Base-by-base conservation (phyloP, 441 rosid genomes). In the Gossypium gossypioides region DNA sequence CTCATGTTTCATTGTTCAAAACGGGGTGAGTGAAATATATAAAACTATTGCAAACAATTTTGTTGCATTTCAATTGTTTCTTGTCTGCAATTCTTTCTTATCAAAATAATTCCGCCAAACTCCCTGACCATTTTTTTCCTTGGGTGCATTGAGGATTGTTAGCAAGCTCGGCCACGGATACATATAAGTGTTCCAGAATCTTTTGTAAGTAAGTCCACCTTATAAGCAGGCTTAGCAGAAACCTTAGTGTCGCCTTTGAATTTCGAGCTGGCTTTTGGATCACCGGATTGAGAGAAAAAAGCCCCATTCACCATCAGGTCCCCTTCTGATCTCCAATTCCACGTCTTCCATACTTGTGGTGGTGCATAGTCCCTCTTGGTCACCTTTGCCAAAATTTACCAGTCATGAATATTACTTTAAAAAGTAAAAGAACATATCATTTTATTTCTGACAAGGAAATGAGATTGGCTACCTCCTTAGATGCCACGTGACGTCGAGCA, bases 101-200 rank as follows among this genome's bases (percentile, higher is more conserved):
- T 29, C 34, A 29, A 4, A 44, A 10, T 9, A 44, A 44, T 44
- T 48, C 54, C 18, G 6, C 3, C 13, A 42, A 1, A 42, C 13
- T 12, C 58, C 9, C 24, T 54, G 4, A 18, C 34, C 34, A 29
- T 54, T 0, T 18, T 21, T 22, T 54, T 18, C 24, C 24, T 48
- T 4, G 1, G 12, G 2, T 54, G 12, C 25, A 18, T 21, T 54
- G 58, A 7, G 18, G 58, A 18, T 8, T 8, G 48, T 40, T 61
- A 84, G 27, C 87, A 84, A 18, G 85, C 75, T 25, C 0, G 15
- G 21, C 79, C 75, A 0, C 4, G 59, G 18, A 4, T 2, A 79
- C 92, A 87, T 2, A 19, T 0, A 44, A 82, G 80, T 1, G 85
- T 19, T 18, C 92, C 89, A 6, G 92, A 22, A 51, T 61, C 74